phyloP scores from a whole-genome alignment of 108 stramenopile genomes.

The Skeletonema menzelii region DNA sequence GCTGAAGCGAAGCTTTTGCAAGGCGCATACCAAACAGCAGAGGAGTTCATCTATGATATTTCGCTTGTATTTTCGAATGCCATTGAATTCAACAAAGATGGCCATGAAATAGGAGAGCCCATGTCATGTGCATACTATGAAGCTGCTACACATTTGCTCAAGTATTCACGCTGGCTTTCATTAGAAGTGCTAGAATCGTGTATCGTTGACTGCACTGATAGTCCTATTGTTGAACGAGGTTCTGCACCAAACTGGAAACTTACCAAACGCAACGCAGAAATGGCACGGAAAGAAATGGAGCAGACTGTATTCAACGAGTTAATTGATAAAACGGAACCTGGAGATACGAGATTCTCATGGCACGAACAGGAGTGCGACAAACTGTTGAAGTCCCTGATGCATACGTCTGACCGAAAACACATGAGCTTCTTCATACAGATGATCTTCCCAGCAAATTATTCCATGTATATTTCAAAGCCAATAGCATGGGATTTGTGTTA shows the following conservation, averaged over 20 bases:
- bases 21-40: slow-evolving; percentile 60
- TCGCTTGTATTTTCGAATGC: slow-evolving; percentile 85
- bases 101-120: slow-evolving; percentile 81
- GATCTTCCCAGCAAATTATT: slow-evolving; percentile 75
- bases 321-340: slow-evolving; percentile 73
- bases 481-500: slow-evolving; percentile 81
- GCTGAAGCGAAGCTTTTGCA: slow-evolving; percentile 77
- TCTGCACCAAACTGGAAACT: slow-evolving; percentile 71
- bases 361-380: slow-evolving; percentile 82
- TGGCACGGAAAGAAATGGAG: slow-evolving; percentile 82
- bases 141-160: slow-evolving; percentile 81
- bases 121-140: slow-evolving; percentile 87
- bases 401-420: slow-evolving; percentile 65
- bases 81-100: slow-evolving; percentile 79
- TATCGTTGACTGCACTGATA: slow-evolving; percentile 48
- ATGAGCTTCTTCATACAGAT: slow-evolving; percentile 76
- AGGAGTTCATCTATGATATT: slow-evolving; percentile 82
- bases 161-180: slow-evolving; percentile 84
- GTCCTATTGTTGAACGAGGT: slow-evolving; percentile 50
- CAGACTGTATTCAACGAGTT: slow-evolving; percentile 68
- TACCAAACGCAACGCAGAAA: slow-evolving; percentile 62
- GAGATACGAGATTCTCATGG: slow-evolving; percentile 74
- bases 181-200: slow-evolving; percentile 64
- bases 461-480: slow-evolving; percentile 78
- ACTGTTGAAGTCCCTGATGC: slow-evolving; percentile 76